phyloP scores from a whole-genome alignment of 345 rosid species.

The Noccaea bulbosa region DNA sequence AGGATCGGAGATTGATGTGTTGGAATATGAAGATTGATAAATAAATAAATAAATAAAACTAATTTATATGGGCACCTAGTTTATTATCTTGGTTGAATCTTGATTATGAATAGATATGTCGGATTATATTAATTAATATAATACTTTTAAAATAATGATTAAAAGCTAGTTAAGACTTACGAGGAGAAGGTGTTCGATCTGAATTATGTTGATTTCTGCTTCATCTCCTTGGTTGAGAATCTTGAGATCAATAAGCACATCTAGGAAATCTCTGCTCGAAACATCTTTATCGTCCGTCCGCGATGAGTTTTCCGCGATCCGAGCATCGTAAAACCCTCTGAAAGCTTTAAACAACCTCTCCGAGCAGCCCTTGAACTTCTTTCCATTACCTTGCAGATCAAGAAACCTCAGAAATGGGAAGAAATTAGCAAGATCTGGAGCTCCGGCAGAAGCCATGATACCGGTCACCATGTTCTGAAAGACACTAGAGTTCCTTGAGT shows the following conservation, averaged over 20 bases:
- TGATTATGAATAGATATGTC: too few relatives aligned
- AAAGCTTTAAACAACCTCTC: conserved; percentile 37
- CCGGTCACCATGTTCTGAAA: conserved; percentile 43
- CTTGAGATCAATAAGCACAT: conserved; percentile 40
- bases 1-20: too few relatives aligned
- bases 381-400: conserved; percentile 49
- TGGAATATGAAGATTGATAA: too few relatives aligned
- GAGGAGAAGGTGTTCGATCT: neutral
- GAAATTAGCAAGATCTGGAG: conserved; percentile 32
- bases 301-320: neutral
- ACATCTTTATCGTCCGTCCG: neutral
- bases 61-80: too few relatives aligned
- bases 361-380: neutral
- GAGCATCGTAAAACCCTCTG: conserved; percentile 33
- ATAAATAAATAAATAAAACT: too few relatives aligned
- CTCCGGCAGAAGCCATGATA: conserved; percentile 50
- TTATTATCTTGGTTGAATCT: too few relatives aligned
- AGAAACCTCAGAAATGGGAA: conserved; percentile 1
- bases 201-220: conserved; percentile 18
- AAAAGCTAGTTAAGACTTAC: neutral
- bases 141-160: too few relatives aligned
- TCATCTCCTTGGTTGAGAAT: conserved; percentile 28
- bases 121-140: too few relatives aligned
- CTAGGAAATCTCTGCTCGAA: conserved; percentile 41
- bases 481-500: conserved; percentile 14